These are phyloP conservation scores for Ustilago xerochloae DNA, from an alignment of 1,284 basidiomycete species.

Conservation along the genomic window DNA sequence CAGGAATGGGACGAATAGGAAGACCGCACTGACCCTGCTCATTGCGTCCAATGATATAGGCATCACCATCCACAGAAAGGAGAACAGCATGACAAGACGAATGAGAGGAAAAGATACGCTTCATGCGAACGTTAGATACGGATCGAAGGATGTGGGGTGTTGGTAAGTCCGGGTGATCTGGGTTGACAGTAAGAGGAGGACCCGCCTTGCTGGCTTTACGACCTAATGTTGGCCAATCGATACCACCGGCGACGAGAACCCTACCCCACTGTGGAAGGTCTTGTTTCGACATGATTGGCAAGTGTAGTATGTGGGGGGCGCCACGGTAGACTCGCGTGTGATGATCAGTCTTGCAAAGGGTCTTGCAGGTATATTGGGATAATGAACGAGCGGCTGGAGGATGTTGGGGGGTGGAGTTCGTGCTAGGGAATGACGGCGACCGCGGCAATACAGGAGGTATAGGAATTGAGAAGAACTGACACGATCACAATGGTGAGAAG, in stretches of 20 bases:
- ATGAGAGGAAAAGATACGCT: constrained; percentile 54
- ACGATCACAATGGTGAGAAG: no score
- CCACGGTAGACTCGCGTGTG: neutral
- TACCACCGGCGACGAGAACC: constrained; percentile 86
- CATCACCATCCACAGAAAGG: constrained; percentile 74
- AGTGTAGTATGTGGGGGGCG: neutral
- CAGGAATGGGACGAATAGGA: constrained; percentile 37
- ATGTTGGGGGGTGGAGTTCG: no score
- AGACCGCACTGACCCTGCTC: constrained; percentile 69
- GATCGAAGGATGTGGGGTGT: constrained; percentile 88
- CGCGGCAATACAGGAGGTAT: no score
- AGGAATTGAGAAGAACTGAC: neutral
- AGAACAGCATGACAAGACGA: constrained; percentile 53
- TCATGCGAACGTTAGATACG: constrained; percentile 76
- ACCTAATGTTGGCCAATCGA: constrained; percentile 76
- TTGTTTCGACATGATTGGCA: constrained; percentile 24
- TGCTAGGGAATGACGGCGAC: neutral
- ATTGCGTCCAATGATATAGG: constrained; percentile 88
- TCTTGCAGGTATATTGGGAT: no score
- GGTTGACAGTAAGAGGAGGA: no score
- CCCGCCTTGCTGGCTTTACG: constrained; percentile 58
- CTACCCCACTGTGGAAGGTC: constrained; percentile 40
- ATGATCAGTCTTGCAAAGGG: no score
- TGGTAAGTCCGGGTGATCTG: constrained; percentile 81
- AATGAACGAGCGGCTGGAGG: no score